These are phyloP conservation scores for Phyllosticta citribraziliensis DNA, from an alignment of 2,329 filamentous ascomycete genomes.

Conservation along the genomic window DNA sequence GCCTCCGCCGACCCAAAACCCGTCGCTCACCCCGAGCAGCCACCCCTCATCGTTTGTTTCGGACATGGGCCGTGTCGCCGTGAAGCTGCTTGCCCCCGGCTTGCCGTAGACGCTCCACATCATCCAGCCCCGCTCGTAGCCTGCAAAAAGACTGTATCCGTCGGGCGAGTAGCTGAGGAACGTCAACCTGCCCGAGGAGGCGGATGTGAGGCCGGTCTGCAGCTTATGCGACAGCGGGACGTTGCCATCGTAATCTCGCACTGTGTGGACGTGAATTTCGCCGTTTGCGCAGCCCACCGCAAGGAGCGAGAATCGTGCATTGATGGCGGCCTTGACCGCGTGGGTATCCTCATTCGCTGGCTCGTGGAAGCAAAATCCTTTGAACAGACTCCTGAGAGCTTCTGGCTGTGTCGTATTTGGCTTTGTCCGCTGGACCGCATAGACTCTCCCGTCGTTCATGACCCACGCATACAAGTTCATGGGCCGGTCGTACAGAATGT, in stretches of 20 bases:
- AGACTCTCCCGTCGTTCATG: slow-evolving; percentile 75
- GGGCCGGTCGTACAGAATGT: slow-evolving; percentile 88
- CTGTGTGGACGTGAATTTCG: slow-evolving; percentile 78
- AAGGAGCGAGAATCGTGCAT: slow-evolving; percentile 88
- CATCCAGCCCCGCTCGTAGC: slow-evolving; percentile 86
- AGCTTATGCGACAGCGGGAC: slow-evolving; percentile 80
- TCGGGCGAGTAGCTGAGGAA: slow-evolving; percentile 84
- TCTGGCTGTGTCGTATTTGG: slow-evolving; percentile 31
- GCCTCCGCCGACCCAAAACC: slow-evolving; percentile 79
- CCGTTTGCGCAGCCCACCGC: slow-evolving; percentile 76
- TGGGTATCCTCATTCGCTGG: slow-evolving; percentile 51
- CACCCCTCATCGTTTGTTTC: slow-evolving; percentile 66
- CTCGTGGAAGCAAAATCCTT: slow-evolving; percentile 81
- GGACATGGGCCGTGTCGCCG: slow-evolving; percentile 54
- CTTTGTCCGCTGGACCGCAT: slow-evolving; percentile 69
- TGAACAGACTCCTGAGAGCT: slow-evolving; percentile 60
- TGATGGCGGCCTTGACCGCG: slow-evolving; percentile 71
- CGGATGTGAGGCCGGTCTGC: slow-evolving; percentile 55
- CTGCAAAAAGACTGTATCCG: slow-evolving; percentile 90
- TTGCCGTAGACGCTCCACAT: slow-evolving; percentile 98
- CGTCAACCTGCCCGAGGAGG: slow-evolving; percentile 60
- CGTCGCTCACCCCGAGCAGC: slow-evolving; percentile 68
- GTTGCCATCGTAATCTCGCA: slow-evolving; percentile 86
- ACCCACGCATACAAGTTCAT: slow-evolving; percentile 97
- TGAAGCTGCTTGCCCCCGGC: slow-evolving; percentile 74